phyloP scores from a whole-genome alignment of 2,329 filamentous ascomycete species.

The Ceratocystis papillata region DNA sequence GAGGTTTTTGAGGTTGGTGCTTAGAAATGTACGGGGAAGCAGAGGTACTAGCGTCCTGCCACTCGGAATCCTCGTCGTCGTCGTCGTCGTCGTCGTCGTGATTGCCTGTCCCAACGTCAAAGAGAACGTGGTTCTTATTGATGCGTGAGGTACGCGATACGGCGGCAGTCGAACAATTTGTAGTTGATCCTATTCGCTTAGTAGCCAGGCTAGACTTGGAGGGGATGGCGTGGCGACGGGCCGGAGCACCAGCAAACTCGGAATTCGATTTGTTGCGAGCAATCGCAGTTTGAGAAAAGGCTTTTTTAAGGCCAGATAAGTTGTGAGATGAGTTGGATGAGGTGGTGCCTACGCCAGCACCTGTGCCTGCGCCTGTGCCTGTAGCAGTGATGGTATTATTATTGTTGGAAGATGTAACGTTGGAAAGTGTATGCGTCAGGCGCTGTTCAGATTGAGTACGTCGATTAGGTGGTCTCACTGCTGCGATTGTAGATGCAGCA shows the following conservation, averaged over 20 bases:
- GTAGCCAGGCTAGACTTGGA: slow-evolving; percentile 46
- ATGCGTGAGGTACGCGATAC: slow-evolving; percentile 41
- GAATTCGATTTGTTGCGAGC: slow-evolving; percentile 20
- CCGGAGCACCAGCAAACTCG: slow-evolving; percentile 38
- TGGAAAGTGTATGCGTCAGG: slow-evolving; percentile 12
- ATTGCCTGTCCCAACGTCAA: slow-evolving; percentile 47
- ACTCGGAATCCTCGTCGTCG: slow-evolving; percentile 45
- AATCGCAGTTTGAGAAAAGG: slow-evolving; percentile 22
- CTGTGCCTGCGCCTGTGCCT: background rate
- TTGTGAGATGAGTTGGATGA: slow-evolving; percentile 1
- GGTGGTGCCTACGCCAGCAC: background rate
- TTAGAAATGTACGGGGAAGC: slow-evolving; percentile 43
- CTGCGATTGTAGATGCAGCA: slow-evolving; percentile 12
- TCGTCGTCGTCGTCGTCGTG: slow-evolving; percentile 39
- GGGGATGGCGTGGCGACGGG: slow-evolving; percentile 43
- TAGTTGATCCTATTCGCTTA: slow-evolving; percentile 36
- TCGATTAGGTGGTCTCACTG: slow-evolving; percentile 22
- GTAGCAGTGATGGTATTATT: background rate
- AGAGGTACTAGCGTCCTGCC: slow-evolving; percentile 55
- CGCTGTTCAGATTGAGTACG: slow-evolving; percentile 22
- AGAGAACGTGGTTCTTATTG: slow-evolving; percentile 47
- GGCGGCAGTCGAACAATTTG: slow-evolving; percentile 17
- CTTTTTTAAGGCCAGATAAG: slow-evolving; percentile 19
- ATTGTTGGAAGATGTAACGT: slow-evolving; percentile 8
- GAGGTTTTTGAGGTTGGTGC: slow-evolving; percentile 12